These are phyloP conservation scores for Kodamaea jinghongensis DNA, from an alignment of 805 yeast genomes.

Conservation along the genomic window DNA sequence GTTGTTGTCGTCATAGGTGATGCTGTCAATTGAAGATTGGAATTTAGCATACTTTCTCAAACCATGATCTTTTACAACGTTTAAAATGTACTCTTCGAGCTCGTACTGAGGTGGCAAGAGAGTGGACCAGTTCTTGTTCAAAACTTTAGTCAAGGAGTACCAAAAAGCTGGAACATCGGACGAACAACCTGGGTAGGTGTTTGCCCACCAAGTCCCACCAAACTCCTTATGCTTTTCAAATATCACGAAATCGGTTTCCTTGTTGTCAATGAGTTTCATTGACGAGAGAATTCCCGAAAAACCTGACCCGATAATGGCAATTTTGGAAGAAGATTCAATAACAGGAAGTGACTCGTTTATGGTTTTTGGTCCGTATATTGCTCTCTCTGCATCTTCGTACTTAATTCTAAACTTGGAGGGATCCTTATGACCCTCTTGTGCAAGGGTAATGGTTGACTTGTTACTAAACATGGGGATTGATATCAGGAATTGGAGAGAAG, in stretches of 20 bases:
- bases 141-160: constrained; percentile 33
- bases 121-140: constrained; percentile 34
- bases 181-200: constrained; percentile 44
- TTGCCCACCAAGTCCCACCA: constrained; percentile 46
- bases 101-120: constrained; percentile 41
- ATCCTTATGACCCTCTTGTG: no score
- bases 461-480: no score
- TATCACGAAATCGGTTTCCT: constrained; percentile 28
- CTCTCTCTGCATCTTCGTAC: constrained; percentile 24
- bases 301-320: constrained; percentile 41
- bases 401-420: constrained; percentile 31
- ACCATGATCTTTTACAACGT: constrained; percentile 26
- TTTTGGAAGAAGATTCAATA: constrained; percentile 21
- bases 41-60: constrained; percentile 21
- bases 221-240: constrained; percentile 38
- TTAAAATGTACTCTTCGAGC: constrained; percentile 38
- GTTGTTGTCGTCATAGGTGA: constrained; percentile 21
- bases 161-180: constrained; percentile 41
- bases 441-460: no score
- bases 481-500: no score
- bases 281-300: constrained; percentile 35
- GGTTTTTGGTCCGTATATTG: constrained; percentile 22
- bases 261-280: constrained; percentile 22
- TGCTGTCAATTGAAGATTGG: constrained; percentile 18
- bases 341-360: constrained; percentile 19